These are phyloP conservation scores for Trichoderma gracile DNA, from an alignment of 2,329 filamentous ascomycete species.

Conservation along the genomic window DNA sequence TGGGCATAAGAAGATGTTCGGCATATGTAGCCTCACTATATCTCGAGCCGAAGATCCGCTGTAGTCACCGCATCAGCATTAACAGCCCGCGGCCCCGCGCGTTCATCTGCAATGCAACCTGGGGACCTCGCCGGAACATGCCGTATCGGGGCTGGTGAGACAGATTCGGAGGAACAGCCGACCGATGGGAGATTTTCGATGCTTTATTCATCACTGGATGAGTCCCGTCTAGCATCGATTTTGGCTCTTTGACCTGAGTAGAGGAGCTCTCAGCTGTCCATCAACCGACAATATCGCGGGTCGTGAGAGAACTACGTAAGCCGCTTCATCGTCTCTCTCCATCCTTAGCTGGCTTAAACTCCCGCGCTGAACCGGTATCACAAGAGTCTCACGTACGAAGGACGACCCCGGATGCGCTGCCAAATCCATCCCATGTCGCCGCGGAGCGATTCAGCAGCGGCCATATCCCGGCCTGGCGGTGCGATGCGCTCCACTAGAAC, in stretches of 20 bases:
- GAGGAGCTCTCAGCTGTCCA: neutral
- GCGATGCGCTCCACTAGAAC: slow-evolving; percentile 6
- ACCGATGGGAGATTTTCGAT: neutral
- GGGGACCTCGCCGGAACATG: neutral
- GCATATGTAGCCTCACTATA: neutral
- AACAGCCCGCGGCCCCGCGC: slow-evolving; percentile 4
- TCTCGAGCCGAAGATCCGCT: neutral
- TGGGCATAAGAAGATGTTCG: no score
- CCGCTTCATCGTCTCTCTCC: neutral
- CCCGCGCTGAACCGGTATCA: neutral
- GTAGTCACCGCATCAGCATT: neutral
- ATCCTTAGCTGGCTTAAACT: neutral
- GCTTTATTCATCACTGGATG: no score
- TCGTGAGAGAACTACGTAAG: neutral
- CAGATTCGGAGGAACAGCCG: neutral
- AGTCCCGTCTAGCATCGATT: no score
- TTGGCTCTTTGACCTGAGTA: neutral
- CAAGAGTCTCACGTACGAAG: neutral
- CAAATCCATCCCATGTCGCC: slow-evolving; percentile 2
- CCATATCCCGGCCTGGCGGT: slow-evolving; percentile 1
- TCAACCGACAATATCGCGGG: neutral
- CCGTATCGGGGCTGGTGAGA: neutral
- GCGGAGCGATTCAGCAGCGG: neutral
- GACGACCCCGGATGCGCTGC: neutral
- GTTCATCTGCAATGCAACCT: slow-evolving; percentile 1